Base-by-base conservation (phyloP, 305 asterid species). In the Rubia peregrina region DNA sequence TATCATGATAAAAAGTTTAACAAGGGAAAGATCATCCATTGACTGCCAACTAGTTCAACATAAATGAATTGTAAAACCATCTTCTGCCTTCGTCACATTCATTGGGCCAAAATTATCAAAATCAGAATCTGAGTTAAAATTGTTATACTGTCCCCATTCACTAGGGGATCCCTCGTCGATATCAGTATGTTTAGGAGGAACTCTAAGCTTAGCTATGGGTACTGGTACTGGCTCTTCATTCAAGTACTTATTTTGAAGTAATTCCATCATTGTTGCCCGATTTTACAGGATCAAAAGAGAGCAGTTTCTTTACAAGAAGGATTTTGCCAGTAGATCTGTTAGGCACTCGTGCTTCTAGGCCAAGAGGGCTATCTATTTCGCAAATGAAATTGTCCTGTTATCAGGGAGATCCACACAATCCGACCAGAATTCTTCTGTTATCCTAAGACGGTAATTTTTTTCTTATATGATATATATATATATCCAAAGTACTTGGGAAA, bases 381-480 rank as follows among this genome's bases (percentile, higher is more conserved):
- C 82, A 62, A 94, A 94, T 14, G 96, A 87, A 24, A 94, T 86
- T n/a, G 83, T 85, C n/a, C 84, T 86, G 82, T 83, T 91, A 83
- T 91, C 99, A 16, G 96, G 96, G 57, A 94, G 96, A 33, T 88
- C 78, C 12, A 66, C 75, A 43, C 98, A 94, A 55, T 85, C 95
- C 30, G 98, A 93, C 99, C 99, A 94, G 63, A 76, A 81, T 59
- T 89, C 96, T 67, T 84, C 87, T 0, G 88, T 79, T 72, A 76
- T 38, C 99, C 99, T 73, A 94, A 76, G 71, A 88, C 69, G 40
- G 71, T 77, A 68, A 88, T 61, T 91, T 86, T 72, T 75, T 85
- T 48, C 88, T 83, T 65, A 94, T 79, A 83, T 94, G 99, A n/a
- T n/a, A n/a, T n/a, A n/a, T n/a, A 76, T 94, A 98, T 51, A 94